Evolutionary conservation across 2,329 filamentous ascomycete species (phyloP).

Genomic region (Gaeumannomyces tritici): DNA sequence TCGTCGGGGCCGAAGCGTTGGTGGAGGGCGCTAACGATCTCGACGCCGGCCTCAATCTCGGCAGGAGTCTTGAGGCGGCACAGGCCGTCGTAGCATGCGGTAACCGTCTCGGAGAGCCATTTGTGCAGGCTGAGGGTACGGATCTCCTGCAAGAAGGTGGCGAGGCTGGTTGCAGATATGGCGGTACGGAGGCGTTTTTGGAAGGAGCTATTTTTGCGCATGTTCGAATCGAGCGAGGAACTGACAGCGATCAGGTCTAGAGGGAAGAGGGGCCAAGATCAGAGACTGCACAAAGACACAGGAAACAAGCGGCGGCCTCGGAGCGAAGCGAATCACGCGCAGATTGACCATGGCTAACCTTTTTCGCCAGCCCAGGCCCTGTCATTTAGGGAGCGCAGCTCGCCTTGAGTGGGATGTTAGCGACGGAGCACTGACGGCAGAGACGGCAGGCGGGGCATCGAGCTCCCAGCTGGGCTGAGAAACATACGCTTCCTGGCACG

Average conservation of each 20-base stretch:
- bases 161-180: constrained; percentile 67
- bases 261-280: constrained; percentile 1
- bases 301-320: background rate
- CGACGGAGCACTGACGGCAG: background rate
- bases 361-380: constrained; percentile 82
- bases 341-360: constrained; percentile 41
- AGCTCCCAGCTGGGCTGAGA: background rate
- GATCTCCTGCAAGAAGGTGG: constrained; percentile 84
- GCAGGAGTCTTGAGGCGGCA: constrained; percentile 83
- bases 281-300: constrained; percentile 7
- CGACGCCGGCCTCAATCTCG: constrained; percentile 86
- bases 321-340: background rate
- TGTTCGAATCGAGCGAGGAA: constrained; percentile 78
- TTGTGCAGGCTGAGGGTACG: constrained; percentile 86
- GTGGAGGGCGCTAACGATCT: constrained; percentile 90
- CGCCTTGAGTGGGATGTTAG: constrained; percentile 46
- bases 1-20: constrained; percentile 86
- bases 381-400: constrained; percentile 81
- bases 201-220: constrained; percentile 98
- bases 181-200: constrained; percentile 92
- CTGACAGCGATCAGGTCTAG: constrained; percentile 70
- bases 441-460: too few species aligned
- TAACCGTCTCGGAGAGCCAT: constrained; percentile 94
- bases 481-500: constrained; percentile 53
- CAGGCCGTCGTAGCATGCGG: constrained; percentile 88